These are phyloP conservation scores for Rhodosporidiobolus odoratus DNA, from an alignment of 768 basidiomycete genomes.

Conservation along the genomic window DNA sequence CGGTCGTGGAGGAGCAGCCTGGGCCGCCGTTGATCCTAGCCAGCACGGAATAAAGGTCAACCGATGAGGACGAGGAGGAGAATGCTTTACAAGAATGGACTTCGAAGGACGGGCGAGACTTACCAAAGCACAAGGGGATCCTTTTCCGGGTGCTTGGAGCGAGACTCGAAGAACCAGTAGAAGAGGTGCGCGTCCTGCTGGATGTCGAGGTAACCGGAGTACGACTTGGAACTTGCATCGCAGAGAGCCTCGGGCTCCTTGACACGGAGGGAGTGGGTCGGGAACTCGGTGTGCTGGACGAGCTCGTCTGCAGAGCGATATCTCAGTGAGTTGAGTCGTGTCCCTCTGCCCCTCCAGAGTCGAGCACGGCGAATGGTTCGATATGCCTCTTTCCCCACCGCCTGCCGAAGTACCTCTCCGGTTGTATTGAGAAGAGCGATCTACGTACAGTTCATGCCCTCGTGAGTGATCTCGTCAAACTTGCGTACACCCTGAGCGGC, in stretches of 20 bases:
- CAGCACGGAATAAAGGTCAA: not conserved
- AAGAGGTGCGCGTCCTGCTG: slow-evolving; percentile 74
- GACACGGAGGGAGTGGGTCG: slow-evolving; percentile 58
- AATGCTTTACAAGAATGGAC: slow-evolving; percentile 67
- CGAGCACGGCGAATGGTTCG: no score
- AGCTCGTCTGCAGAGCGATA: slow-evolving; percentile 57
- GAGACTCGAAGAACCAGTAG: slow-evolving; percentile 81
- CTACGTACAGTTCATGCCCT: slow-evolving; percentile 64
- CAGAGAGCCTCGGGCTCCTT: slow-evolving; percentile 62
- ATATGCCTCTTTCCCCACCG: not conserved
- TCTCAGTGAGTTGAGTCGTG: slow-evolving; percentile 11
- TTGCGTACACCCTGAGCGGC: slow-evolving; percentile 55
- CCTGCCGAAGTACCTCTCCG: not conserved
- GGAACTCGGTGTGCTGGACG: slow-evolving; percentile 55
- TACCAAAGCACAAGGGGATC: slow-evolving; percentile 81
- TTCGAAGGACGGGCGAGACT: slow-evolving; percentile 45
- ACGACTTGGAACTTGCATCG: slow-evolving; percentile 70
- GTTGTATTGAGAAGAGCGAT: not conserved
- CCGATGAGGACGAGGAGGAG: no score
- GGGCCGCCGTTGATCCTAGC: slow-evolving; percentile 21
- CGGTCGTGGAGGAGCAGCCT: slow-evolving; percentile 52
- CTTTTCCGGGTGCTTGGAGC: slow-evolving; percentile 59
- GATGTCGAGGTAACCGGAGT: slow-evolving; percentile 78
- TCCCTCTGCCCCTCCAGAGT: not conserved
- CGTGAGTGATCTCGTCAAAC: slow-evolving; percentile 58